Conservation (phyloP, 805 yeast species). For the Metschnikowia drakensbergensis region DNA sequence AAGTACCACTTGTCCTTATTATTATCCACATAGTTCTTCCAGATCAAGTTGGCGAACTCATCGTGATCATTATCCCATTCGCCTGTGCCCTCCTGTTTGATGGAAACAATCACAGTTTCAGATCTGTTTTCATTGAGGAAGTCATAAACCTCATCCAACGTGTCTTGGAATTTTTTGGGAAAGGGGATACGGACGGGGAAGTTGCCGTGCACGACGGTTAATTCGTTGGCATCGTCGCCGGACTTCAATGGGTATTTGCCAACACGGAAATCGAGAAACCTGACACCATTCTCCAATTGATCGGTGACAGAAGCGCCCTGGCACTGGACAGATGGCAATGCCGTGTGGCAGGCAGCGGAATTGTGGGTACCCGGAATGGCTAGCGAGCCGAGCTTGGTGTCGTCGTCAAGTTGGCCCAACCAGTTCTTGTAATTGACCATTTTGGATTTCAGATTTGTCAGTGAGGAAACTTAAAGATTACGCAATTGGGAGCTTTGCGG, state of each 20-base stretch:
- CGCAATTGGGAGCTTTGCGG: background rate
- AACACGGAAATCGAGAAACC: constrained; percentile 66
- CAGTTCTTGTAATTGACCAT: constrained; percentile 47
- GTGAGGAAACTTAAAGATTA: background rate
- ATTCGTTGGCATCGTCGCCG: constrained; percentile 49
- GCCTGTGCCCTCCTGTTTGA: constrained; percentile 72
- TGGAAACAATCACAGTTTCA: constrained; percentile 62
- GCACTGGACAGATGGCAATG: constrained; percentile 74
- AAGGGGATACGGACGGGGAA: constrained; percentile 66
- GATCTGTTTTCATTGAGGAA: constrained; percentile 50
- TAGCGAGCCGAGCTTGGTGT: constrained; percentile 47
- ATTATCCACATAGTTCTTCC: constrained; percentile 52
- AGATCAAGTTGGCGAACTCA: constrained; percentile 60
- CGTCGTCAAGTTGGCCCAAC: constrained; percentile 53
- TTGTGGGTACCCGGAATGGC: constrained; percentile 86
- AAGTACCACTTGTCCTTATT: constrained; percentile 59
- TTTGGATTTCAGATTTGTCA: background rate
- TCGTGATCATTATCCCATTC: constrained; percentile 59
- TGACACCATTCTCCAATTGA: constrained; percentile 69
- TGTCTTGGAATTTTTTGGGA: constrained; percentile 49
- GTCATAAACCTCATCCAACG: constrained; percentile 54
- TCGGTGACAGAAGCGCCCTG: constrained; percentile 58
- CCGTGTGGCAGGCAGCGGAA: constrained; percentile 66
- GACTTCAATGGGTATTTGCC: constrained; percentile 54
- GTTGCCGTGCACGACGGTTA: constrained; percentile 70